These are phyloP conservation scores for Termitomyces sp. DNA, from an alignment of 768 basidiomycete genomes.

Conservation along the genomic window DNA sequence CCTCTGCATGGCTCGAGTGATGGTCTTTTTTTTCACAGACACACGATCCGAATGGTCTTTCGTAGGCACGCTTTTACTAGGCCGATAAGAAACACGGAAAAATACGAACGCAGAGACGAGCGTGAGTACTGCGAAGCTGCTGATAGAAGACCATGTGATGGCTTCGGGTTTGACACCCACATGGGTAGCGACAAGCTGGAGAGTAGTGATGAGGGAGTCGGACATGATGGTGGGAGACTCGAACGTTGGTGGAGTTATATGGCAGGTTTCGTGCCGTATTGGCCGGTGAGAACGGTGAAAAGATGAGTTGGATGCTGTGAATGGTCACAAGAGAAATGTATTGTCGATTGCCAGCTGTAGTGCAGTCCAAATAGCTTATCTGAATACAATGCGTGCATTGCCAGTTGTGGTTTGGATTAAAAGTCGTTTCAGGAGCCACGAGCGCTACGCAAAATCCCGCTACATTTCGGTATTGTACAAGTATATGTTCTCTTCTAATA, in stretches of 20 bases:
- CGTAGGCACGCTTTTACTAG: neutral
- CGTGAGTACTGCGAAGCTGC: neutral
- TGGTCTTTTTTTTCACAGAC: neutral
- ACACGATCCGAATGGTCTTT: neutral
- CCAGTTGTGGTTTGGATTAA: too few species aligned
- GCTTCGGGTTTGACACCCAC: neutral
- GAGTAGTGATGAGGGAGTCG: constrained; percentile 1
- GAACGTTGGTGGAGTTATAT: too few species aligned
- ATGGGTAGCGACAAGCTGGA: constrained; percentile 6
- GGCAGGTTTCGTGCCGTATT: neutral
- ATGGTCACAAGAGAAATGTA: too few species aligned
- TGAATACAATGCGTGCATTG: too few species aligned
- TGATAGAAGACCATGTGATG: constrained; percentile 9
- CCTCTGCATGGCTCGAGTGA: constrained; percentile 1
- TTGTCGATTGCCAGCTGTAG: too few species aligned
- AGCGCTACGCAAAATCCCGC: too few species aligned
- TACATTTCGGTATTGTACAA: neutral
- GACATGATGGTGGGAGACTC: neutral
- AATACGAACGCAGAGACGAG: constrained; percentile 5
- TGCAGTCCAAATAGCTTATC: too few species aligned
- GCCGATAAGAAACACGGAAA: constrained; percentile 5
- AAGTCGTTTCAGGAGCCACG: too few species aligned
- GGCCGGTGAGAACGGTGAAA: neutral
- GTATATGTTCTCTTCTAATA: too few species aligned
- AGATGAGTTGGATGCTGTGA: too few species aligned